A percentile compares a stretch with the other conserved stretches of the same genome.
Evolutionary conservation across 139 green algal species (phyloP).

Genomic region (Diplosphaera chodatii): DNA sequence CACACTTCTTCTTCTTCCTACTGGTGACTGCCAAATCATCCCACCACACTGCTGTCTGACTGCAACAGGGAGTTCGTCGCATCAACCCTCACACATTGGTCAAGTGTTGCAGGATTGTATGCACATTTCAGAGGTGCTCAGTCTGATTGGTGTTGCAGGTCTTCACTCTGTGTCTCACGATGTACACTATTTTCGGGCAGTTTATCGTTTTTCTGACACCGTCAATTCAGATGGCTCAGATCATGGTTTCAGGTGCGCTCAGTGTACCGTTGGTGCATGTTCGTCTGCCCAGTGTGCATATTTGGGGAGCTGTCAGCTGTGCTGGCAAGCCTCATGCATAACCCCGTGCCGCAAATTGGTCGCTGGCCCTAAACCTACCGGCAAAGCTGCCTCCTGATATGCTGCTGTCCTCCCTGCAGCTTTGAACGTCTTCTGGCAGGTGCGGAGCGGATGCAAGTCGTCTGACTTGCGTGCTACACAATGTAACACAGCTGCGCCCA

Average conservation of each 20-base stretch:
- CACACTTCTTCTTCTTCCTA: slow-evolving; percentile 21
- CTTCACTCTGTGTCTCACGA: background rate
- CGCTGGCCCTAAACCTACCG: too few relatives aligned
- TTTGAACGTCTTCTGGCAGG: background rate
- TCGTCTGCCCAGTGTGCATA: too few relatives aligned
- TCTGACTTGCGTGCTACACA: background rate
- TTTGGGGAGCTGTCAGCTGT: too few relatives aligned
- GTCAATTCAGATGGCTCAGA: slow-evolving; percentile 8
- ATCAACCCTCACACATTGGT: too few relatives aligned
- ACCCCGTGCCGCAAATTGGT: too few relatives aligned
- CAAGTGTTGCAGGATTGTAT: too few relatives aligned
- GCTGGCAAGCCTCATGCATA: too few relatives aligned
- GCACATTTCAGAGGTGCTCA: too few relatives aligned
- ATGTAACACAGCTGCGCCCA: background rate
- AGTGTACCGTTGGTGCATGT: background rate
- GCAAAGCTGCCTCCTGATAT: too few relatives aligned
- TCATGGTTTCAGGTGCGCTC: slow-evolving; percentile 13
- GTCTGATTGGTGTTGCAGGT: too few relatives aligned
- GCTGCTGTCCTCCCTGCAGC: background rate
- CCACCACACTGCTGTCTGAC: slow-evolving; percentile 17
- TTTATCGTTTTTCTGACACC: slow-evolving; percentile 26
- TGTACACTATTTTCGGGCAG: slow-evolving; percentile 22
- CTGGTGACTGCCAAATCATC: too few relatives aligned
- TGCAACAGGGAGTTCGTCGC: too few relatives aligned
- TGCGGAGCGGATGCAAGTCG: background rate